A percentile compares a stretch with the other conserved stretches of the same genome.
phyloP scores from a whole-genome alignment of 352 stramenopile genomes.

The Lagenidium sp. region DNA sequence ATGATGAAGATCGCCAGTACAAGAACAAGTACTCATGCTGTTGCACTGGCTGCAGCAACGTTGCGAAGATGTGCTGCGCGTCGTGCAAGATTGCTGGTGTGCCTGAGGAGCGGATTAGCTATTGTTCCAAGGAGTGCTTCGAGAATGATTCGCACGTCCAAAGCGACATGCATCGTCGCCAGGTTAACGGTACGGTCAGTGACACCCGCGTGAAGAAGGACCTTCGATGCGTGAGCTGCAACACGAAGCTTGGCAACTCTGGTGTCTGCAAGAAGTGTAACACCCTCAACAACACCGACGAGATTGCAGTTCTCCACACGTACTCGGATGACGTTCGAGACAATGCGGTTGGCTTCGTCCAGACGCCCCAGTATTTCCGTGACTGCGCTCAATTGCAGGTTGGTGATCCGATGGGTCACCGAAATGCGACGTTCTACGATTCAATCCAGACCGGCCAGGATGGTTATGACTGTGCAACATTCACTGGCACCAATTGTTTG shows the following conservation, averaged over 20 bases:
- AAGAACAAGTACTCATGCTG: conserved; percentile 82
- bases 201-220: conserved; percentile 71
- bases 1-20: conserved; percentile 65
- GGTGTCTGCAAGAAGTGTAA: conserved; percentile 78
- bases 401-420: conserved; percentile 70
- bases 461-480: conserved; percentile 74
- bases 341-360: conserved; percentile 73
- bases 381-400: conserved; percentile 81
- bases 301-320: conserved; percentile 52
- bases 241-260: conserved; percentile 60
- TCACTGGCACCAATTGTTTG: conserved; percentile 72
- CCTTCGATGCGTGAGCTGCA: conserved; percentile 63
- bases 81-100: conserved; percentile 81
- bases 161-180: conserved; percentile 66
- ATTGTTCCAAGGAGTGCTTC: conserved; percentile 85
- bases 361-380: conserved; percentile 81
- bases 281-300: conserved; percentile 36
- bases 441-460: conserved; percentile 78
- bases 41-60: conserved; percentile 61
- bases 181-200: conserved; percentile 74
- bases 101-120: conserved; percentile 76
- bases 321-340: conserved; percentile 80
- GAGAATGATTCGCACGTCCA: conserved; percentile 75
- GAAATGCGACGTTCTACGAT: conserved; percentile 81
- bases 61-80: conserved; percentile 78